Evolutionary conservation across 202 grass and related monocot species (phyloP).

Genomic region (Miscanthus sacchariflorus): DNA sequence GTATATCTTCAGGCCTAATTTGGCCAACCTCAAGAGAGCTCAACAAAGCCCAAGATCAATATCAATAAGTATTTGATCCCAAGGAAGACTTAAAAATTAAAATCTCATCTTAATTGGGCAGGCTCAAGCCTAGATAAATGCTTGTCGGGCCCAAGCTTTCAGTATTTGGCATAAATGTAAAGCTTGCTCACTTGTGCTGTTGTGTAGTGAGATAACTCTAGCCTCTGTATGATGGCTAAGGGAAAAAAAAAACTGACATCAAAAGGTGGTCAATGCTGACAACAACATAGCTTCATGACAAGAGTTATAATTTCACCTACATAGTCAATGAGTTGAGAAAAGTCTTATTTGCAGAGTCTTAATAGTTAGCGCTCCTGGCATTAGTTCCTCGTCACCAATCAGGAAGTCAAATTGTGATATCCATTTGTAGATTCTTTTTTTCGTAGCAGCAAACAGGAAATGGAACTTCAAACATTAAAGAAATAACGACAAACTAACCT

Average conservation of each 20-base stretch:
- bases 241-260: constrained; percentile 13
- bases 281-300: constrained; percentile 8
- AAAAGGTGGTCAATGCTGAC: constrained; percentile 12
- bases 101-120: not conserved
- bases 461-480: constrained; percentile 6
- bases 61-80: not conserved
- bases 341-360: constrained; percentile 21
- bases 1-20: not conserved
- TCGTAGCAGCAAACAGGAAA: constrained; percentile 16
- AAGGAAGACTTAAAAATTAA: not conserved
- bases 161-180: constrained; percentile 2
- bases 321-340: constrained; percentile 6
- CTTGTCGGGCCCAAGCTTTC: not conserved
- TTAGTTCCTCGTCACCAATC: constrained; percentile 1
- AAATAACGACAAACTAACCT: constrained; percentile 64
- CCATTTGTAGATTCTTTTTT: not conserved
- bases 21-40: not conserved
- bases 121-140: not conserved
- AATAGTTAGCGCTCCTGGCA: not conserved
- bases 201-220: constrained; percentile 8
- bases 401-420: constrained; percentile 27
- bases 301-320: constrained; percentile 7
- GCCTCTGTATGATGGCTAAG: not conserved
- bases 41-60: not conserved
- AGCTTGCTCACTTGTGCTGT: not conserved